These are phyloP conservation scores for Harringtonia aguacate DNA, from an alignment of 2,329 filamentous ascomycete genomes.

Conservation along the genomic window DNA sequence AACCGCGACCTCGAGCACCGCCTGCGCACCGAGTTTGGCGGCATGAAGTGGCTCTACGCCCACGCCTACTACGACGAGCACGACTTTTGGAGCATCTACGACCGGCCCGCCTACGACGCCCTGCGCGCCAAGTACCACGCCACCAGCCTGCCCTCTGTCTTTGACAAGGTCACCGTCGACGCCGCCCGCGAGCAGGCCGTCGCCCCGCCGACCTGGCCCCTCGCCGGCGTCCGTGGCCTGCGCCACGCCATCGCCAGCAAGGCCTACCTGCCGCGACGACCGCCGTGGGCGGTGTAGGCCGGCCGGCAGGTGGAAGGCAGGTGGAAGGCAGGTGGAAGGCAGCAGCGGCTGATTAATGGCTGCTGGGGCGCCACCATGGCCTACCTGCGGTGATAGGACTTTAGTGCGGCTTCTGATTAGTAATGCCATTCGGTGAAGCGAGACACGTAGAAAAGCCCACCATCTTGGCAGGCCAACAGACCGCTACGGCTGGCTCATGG, in stretches of 20 bases:
- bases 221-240: constrained; percentile 50
- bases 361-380: too few species aligned
- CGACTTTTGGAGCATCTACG: constrained; percentile 59
- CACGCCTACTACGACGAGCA: constrained; percentile 71
- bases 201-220: constrained; percentile 23
- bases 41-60: constrained; percentile 81
- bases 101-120: constrained; percentile 42
- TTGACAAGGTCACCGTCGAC: constrained; percentile 51
- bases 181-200: background rate
- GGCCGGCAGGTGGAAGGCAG: too few species aligned
- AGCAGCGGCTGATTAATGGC: too few species aligned
- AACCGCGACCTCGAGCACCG: constrained; percentile 65
- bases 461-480: too few species aligned
- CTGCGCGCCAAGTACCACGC: constrained; percentile 55
- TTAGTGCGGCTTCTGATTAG: too few species aligned
- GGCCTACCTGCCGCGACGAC: constrained; percentile 38
- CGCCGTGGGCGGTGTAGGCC: too few species aligned
- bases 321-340: too few species aligned
- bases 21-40: constrained; percentile 52
- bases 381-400: too few species aligned
- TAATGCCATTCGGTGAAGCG: too few species aligned
- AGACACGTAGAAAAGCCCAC: too few species aligned
- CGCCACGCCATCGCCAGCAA: constrained; percentile 46
- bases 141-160: constrained; percentile 51
- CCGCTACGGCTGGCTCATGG: too few species aligned